Percentiles rank a stretch among this genome's conserved stretches.
phyloP scores from a whole-genome alignment of 2,329 filamentous ascomycete genomes.

The Colletotrichum sp. region DNA sequence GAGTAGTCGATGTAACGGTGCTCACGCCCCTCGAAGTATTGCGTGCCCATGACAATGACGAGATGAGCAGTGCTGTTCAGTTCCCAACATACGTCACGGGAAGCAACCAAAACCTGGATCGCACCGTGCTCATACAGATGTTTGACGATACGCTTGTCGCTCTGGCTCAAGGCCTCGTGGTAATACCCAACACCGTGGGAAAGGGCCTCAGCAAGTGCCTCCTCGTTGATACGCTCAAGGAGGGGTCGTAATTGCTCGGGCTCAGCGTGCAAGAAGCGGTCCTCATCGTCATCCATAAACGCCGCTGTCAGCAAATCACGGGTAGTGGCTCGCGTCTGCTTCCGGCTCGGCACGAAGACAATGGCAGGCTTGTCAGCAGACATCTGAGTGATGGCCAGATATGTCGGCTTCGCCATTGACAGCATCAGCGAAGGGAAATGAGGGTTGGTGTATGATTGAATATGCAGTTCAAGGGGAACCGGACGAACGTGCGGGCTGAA shows the following conservation, averaged over 20 bases:
- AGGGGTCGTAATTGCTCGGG: slow-evolving; percentile 82
- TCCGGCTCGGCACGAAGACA: slow-evolving; percentile 90
- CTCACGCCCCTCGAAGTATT: slow-evolving; percentile 95
- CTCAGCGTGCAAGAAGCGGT: slow-evolving; percentile 89
- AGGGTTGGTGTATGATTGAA: slow-evolving; percentile 94
- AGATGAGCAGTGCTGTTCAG: slow-evolving; percentile 86
- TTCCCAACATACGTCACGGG: slow-evolving; percentile 95
- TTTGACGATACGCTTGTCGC: slow-evolving; percentile 92
- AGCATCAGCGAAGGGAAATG: slow-evolving; percentile 99
- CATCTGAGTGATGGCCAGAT: slow-evolving; percentile 85
- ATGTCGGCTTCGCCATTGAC: slow-evolving; percentile 95
- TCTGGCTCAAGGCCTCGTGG: slow-evolving; percentile 88
- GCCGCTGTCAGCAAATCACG: slow-evolving; percentile 88
- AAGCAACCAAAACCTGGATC: slow-evolving; percentile 80
- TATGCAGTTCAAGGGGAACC: slow-evolving; percentile 88
- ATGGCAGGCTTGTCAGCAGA: slow-evolving; percentile 89
- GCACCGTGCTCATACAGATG: slow-evolving; percentile 90
- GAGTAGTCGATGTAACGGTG: slow-evolving; percentile 98
- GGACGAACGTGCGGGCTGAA: slow-evolving; percentile 93
- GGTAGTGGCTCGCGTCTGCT: slow-evolving; percentile 88
- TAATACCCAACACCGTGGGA: slow-evolving; percentile 97
- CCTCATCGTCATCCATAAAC: slow-evolving; percentile 87
- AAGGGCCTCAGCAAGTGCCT: slow-evolving; percentile 84
- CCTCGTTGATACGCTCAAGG: slow-evolving; percentile 83
- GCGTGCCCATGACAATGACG: slow-evolving; percentile 96